These are phyloP conservation scores for Diophrys appendiculata DNA, from an alignment of 73 alveolate species.

Conservation along the genomic window DNA sequence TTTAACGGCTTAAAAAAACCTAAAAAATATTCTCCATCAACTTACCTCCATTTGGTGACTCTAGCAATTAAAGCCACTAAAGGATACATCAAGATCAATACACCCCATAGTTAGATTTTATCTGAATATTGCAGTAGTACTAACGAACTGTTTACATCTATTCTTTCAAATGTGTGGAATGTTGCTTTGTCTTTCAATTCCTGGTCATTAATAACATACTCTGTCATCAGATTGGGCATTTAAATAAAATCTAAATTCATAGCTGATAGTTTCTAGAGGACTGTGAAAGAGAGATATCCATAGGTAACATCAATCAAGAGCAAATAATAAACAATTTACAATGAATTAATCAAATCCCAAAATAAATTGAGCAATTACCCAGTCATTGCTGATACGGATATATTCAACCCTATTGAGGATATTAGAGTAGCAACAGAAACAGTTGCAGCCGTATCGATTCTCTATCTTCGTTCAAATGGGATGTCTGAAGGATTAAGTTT, in stretches of 20 bases:
- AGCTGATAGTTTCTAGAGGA: background rate
- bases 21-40: background rate
- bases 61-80: background rate
- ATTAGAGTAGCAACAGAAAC: background rate
- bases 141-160: background rate
- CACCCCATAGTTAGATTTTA: background rate
- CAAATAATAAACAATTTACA: too few species aligned
- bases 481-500: too few species aligned
- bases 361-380: background rate
- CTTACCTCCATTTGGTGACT: background rate
- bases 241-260: background rate
- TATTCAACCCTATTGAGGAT: background rate
- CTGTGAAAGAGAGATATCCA: background rate
- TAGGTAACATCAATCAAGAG: background rate
- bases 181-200: background rate
- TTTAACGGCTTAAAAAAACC: background rate
- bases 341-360: background rate
- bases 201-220: too few species aligned
- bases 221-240: background rate
- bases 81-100: background rate
- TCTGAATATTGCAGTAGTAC: background rate
- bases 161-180: background rate
- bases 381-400: background rate
- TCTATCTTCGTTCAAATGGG: background rate
- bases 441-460: background rate